phyloP scores from a whole-genome alignment of 768 basidiomycete species.

The Asterophora parasitica region DNA sequence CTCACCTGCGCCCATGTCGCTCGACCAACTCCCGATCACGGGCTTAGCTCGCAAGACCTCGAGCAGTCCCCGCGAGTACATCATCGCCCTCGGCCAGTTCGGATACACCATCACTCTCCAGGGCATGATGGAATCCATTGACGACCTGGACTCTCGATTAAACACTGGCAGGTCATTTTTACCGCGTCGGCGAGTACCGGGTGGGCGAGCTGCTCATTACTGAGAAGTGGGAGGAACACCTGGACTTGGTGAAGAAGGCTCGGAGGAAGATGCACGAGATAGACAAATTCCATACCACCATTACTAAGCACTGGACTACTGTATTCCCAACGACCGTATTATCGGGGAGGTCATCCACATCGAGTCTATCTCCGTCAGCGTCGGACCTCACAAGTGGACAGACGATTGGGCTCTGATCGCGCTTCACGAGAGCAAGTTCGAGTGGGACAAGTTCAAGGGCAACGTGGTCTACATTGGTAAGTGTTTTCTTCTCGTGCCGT shows the following conservation, averaged over 20 bases:
- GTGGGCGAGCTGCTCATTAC: constrained; percentile 16
- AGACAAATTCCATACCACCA: constrained; percentile 23
- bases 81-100: too few species aligned
- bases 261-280: constrained; percentile 19
- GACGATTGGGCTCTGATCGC: constrained; percentile 31
- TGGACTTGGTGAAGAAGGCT: constrained; percentile 17
- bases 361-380: constrained; percentile 22
- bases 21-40: constrained; percentile 22
- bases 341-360: constrained; percentile 30
- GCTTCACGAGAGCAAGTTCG: constrained; percentile 24
- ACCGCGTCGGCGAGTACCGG: constrained; percentile 15
- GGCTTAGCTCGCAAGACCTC: too few species aligned
- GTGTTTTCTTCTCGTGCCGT: constrained; percentile 11
- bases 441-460: constrained; percentile 29
- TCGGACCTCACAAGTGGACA: constrained; percentile 13
- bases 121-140: too few species aligned
- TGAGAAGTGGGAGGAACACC: constrained; percentile 19
- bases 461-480: constrained; percentile 26
- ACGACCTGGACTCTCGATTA: constrained; percentile 11
- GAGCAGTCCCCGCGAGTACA: too few species aligned
- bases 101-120: too few species aligned
- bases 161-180: constrained; percentile 15
- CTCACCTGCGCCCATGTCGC: constrained; percentile 33
- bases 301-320: constrained; percentile 23
- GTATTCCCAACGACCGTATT: constrained; percentile 20